Evolutionary conservation across 768 basidiomycete species (phyloP), one percentile per base, ranked within the genome.

Genomic region (Pleurotus tuoliensis): DNA sequence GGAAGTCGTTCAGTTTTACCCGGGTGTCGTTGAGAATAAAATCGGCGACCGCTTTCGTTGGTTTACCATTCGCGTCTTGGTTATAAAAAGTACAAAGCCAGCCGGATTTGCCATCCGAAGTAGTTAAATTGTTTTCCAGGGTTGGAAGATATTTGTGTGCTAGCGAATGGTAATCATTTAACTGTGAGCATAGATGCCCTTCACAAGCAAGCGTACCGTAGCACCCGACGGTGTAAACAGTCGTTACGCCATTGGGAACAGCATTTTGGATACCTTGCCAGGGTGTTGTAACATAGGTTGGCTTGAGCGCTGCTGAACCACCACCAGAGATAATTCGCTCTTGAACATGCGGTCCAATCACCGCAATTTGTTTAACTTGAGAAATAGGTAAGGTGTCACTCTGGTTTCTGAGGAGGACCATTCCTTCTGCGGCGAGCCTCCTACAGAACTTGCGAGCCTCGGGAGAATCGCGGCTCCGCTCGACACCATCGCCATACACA

Each of bases 301-400:
- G 73, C 58, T 83, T 87, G 53, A 93, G 75, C 8, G 86, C 85
- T 8, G 88, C 87, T 34, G 90, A 90, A 37, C 90, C 90, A 22
- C 90, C 91, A 11, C 87, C 87, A 16, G 87, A 90, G 45, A 89
- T 82, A 5, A 88, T 75, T 39, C 79, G 69, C 49, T 80, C 82
- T 65, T 82, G 81, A 43, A 82, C 83, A 66, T 88, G 88, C 2
- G 87, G 84, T 1, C 87, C 87, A 55, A 89, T 84, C 47, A 89
- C 71, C 4, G 83, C 84, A 40, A 91, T 71, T 56, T 73, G 81
- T 61, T 76, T 77, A 38, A 76, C 67, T 25, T 2, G 64, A n/a
- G 64, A 63, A 4, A 88, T 58, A 2, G 88, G 88, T 13, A 91
- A 71, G n/a, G 87, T 62, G 2, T 69, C 62, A 8, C 69, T 66